Percentiles rank a stretch among this genome's conserved stretches.
Evolutionary conservation across 768 basidiomycete species (phyloP).

Genomic region (Calvatia gigantea): DNA sequence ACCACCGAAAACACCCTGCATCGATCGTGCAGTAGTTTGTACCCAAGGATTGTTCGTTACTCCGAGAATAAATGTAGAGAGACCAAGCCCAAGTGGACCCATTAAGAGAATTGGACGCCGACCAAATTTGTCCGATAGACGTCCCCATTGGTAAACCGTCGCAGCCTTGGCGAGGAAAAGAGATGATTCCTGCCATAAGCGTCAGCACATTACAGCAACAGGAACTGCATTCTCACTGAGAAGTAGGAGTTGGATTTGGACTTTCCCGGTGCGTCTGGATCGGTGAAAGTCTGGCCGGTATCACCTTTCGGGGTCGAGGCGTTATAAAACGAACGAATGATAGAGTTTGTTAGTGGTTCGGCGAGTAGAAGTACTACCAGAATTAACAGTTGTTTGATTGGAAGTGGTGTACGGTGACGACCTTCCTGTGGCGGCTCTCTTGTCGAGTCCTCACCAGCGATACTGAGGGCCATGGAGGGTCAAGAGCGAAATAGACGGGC

Average conservation of each 20-base stretch:
- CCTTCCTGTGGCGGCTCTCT: not conserved
- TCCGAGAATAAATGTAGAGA: slow-evolving; percentile 40
- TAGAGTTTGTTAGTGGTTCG: slow-evolving; percentile 40
- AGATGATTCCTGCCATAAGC: slow-evolving; percentile 7
- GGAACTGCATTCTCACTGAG: slow-evolving; percentile 27
- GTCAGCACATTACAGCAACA: not conserved
- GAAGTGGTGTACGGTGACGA: slow-evolving; percentile 30
- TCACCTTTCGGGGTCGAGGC: slow-evolving; percentile 22
- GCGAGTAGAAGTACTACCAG: slow-evolving; percentile 36
- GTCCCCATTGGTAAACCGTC: slow-evolving; percentile 12
- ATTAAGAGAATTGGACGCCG: slow-evolving; percentile 23
- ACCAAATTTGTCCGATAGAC: slow-evolving; percentile 10
- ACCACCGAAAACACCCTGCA: slow-evolving; percentile 38
- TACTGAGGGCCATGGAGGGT: not conserved
- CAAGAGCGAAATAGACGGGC: too few relatives aligned
- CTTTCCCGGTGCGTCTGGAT: slow-evolving; percentile 36
- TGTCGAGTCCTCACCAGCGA: not conserved
- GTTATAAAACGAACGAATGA: slow-evolving; percentile 43
- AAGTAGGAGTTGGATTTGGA: slow-evolving; percentile 43
- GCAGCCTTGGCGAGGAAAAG: slow-evolving; percentile 10
- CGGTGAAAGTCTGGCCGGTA: slow-evolving; percentile 38
- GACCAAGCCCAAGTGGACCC: slow-evolving; percentile 36
- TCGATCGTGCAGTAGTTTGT: slow-evolving; percentile 22
- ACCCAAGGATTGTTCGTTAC: slow-evolving; percentile 35
- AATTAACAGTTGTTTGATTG: slow-evolving; percentile 35